These are phyloP conservation scores for Pythium volutum DNA, from an alignment of 352 stramenopile genomes.

Conservation along the genomic window DNA sequence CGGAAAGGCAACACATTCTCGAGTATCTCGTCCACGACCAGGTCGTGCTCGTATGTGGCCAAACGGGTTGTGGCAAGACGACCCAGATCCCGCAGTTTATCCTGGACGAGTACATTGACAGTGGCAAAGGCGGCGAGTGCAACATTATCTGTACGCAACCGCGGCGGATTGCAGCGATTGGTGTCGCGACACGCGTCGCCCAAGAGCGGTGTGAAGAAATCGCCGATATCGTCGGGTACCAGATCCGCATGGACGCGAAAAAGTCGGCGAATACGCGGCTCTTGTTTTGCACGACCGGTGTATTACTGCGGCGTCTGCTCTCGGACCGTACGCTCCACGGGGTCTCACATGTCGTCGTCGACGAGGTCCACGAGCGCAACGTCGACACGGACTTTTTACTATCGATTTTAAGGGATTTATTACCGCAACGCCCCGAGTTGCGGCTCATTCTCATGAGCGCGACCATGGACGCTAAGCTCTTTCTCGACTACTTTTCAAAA, in stretches of 20 bases:
- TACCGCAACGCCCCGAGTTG: constrained; percentile 72
- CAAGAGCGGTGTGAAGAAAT: constrained; percentile 91
- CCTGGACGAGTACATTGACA: constrained; percentile 91
- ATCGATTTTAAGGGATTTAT: constrained; percentile 86
- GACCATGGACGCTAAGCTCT: constrained; percentile 92
- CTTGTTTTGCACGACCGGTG: constrained; percentile 95
- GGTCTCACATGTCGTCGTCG: constrained; percentile 98
- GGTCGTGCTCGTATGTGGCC: constrained; percentile 94
- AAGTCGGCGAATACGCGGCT: constrained; percentile 87
- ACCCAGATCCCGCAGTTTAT: constrained; percentile 98
- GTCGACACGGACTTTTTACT: constrained; percentile 97
- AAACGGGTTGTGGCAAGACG: constrained; percentile 95
- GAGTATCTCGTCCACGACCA: constrained; percentile 61
- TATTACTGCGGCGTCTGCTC: constrained; percentile 92
- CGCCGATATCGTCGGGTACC: constrained; percentile 90
- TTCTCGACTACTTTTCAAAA: constrained; percentile 81
- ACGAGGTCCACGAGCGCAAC: constrained; percentile 98
- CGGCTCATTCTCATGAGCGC: constrained; percentile 96
- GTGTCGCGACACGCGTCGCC: constrained; percentile 93
- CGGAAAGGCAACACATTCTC: constrained; percentile 57
- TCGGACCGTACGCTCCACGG: constrained; percentile 83
- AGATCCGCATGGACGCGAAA: constrained; percentile 95
- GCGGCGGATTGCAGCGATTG: constrained; percentile 94
- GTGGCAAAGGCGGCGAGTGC: constrained; percentile 81
- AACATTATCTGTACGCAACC: constrained; percentile 97